phyloP scores from a whole-genome alignment of 345 rosid species.

The Syzygium jambos region DNA sequence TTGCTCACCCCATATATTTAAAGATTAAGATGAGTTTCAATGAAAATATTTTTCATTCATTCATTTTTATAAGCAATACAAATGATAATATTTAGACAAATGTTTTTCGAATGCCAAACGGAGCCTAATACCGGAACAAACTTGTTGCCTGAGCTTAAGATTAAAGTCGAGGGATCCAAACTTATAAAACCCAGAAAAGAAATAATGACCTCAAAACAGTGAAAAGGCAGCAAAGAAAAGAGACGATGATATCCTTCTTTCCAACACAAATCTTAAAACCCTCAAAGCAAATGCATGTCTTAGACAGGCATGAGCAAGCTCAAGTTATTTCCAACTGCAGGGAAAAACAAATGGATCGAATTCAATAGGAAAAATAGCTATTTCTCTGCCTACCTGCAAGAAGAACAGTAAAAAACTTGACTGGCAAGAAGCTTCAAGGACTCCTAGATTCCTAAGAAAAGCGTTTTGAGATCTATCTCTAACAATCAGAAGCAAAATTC shows the following conservation, averaged over 20 bases:
- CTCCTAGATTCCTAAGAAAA: neutral
- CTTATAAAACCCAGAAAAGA: neutral
- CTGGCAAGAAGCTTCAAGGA: neutral
- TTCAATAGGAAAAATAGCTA: neutral
- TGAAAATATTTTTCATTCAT: neutral
- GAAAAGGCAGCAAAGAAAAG: neutral
- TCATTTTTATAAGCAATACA: no score
- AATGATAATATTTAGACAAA: no score
- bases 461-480: neutral
- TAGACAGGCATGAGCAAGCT: neutral
- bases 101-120: no score
- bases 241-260: neutral
- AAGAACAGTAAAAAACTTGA: neutral
- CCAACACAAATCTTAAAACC: neutral
- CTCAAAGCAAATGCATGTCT: neutral
- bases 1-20: neutral
- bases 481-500: neutral
- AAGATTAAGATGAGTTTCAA: neutral
- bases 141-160: neutral
- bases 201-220: neutral
- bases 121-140: neutral
- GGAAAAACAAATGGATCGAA: neutral
- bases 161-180: neutral
- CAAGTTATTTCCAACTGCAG: neutral
- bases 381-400: neutral